phyloP scores from a whole-genome alignment of 2,329 filamentous ascomycete genomes.

The Xylariaceae sp. region DNA sequence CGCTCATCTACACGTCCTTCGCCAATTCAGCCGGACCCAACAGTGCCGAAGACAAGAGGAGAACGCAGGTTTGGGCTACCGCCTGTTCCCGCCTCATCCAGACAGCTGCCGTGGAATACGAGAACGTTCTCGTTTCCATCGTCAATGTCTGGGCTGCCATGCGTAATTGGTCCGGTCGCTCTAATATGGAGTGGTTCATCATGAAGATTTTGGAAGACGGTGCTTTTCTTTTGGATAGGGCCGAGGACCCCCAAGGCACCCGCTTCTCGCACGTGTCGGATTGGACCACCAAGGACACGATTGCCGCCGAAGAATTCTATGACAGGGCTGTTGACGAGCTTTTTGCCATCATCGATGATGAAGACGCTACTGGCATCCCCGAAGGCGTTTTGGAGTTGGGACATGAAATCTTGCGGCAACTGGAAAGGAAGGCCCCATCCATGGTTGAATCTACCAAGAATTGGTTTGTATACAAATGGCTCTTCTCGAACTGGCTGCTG shows the following conservation, averaged over 20 bases:
- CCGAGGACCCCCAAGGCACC: constrained; percentile 73
- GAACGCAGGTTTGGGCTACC: constrained; percentile 84
- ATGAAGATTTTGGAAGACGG: constrained; percentile 94
- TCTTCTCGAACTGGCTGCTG: constrained; percentile 84
- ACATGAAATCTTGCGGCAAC: constrained; percentile 75
- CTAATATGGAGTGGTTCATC: constrained; percentile 88
- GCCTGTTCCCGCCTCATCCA: constrained; percentile 79
- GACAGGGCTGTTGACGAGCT: constrained; percentile 75
- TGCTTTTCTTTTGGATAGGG: constrained; percentile 82
- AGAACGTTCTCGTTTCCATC: constrained; percentile 74
- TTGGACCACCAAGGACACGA: constrained; percentile 75
- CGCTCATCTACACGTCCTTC: constrained; percentile 84
- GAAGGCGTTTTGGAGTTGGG: constrained; percentile 81
- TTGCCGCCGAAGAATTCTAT: constrained; percentile 85
- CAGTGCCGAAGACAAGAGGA: constrained; percentile 74
- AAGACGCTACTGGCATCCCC: constrained; percentile 80
- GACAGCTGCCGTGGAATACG: constrained; percentile 48
- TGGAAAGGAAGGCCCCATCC: constrained; percentile 56
- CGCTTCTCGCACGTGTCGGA: constrained; percentile 65
- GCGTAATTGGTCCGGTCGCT: constrained; percentile 85
- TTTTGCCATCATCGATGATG: constrained; percentile 83
- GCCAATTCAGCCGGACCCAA: constrained; percentile 80
- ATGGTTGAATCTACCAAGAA: constrained; percentile 72
- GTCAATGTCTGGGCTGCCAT: constrained; percentile 85
- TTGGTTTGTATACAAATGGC: constrained; percentile 87